Evolutionary conservation across 768 basidiomycete species (phyloP), one percentile per base, ranked within the genome.

Genomic region (Amanita polypyramis): DNA sequence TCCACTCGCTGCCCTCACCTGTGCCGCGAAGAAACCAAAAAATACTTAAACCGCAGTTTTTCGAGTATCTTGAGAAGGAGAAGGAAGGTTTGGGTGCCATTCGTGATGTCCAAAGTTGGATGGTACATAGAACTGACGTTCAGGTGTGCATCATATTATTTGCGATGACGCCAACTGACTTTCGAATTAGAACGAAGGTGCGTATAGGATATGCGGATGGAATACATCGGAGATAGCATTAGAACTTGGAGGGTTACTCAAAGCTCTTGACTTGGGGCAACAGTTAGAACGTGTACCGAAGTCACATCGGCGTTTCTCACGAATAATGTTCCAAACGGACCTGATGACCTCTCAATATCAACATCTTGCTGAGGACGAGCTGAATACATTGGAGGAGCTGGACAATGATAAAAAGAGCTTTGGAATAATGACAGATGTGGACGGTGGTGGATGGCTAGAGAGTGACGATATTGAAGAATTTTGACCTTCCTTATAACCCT

Each of bases 1-100:
- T 96, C n/a, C 84, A 93, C 57, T 76, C 82, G 3, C 74, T 99
- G 2, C 96, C 96, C 0, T 78, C 80, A 1, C 96, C 96, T 4
- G 91, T 96, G 8, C 70, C 75, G 2, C 73, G 90, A 29, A 76
- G 70, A 1, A 76, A 74, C 8, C 96, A 98, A 62, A 92, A 88
- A 56, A 68, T 89, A 11, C 80, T 73, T 68, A 98, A 98, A 65
- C 89, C 92, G 2, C 77, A 80, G 25, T 91, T 86, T 66, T 99
- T 93, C 60, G 80, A 84, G 23, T 66, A 64, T 35, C 65, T 80
- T 11, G 64, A 67, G 23, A 71, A 66, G 56, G 76, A 79, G 57
- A 73, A 76, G 50, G 74, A 76, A n/a, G 79, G 79, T 3, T 72
- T 72, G 64, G 78, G 74, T 45, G 77, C 71, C 15, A 69, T 87